Conservation (phyloP, 306 rosid genomes). For the Quercus parvula region DNA sequence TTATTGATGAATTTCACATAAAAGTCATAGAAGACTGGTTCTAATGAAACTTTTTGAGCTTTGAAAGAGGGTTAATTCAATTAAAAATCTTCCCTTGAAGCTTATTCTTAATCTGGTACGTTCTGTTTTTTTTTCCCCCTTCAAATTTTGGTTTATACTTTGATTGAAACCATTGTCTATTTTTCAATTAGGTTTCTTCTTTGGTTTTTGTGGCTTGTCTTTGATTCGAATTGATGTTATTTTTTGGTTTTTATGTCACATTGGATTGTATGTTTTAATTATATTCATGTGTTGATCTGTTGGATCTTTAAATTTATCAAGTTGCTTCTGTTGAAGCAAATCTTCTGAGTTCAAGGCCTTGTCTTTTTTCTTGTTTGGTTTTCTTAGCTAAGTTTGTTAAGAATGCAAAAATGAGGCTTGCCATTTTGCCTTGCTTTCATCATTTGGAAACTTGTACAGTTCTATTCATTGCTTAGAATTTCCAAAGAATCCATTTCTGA, state of each 20-base stretch:
- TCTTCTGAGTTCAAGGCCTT: not conserved
- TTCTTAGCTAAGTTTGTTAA: not conserved
- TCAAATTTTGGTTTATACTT: not conserved
- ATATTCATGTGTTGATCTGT: not conserved
- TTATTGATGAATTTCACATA: not conserved
- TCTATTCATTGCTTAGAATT: conserved; percentile 1
- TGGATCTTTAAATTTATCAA: not conserved
- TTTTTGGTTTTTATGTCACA: not conserved
- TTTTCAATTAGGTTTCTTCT: not conserved
- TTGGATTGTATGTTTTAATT: not conserved
- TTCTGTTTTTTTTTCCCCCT: not conserved
- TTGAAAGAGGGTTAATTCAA: not conserved
- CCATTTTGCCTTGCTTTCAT: conserved; percentile 35
- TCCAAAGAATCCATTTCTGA: not conserved
- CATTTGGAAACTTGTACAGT: conserved; percentile 25
- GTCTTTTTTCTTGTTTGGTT: not conserved
- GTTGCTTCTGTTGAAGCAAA: not conserved
- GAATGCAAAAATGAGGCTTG: not conserved
- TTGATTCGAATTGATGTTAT: not conserved
- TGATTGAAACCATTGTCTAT: not conserved
- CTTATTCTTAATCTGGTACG: not conserved
- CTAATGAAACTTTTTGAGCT: not conserved
- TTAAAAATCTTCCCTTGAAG: not conserved
- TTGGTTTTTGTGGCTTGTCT: not conserved
- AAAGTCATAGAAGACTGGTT: not conserved